Conservation (phyloP, 2,329 filamentous ascomycete species). For the Aspergillus pseudonomiae region DNA sequence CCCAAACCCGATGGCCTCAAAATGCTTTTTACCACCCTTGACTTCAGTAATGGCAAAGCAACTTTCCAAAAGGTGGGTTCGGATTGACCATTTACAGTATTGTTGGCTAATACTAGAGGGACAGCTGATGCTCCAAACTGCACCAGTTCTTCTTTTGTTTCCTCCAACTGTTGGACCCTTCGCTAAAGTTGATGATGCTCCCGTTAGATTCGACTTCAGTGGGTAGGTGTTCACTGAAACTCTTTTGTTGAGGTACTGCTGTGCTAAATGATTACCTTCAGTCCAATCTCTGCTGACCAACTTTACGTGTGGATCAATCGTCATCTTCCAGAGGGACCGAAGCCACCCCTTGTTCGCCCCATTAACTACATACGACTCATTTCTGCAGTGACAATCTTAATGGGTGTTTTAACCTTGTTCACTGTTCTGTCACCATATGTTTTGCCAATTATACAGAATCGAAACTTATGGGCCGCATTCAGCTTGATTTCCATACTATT, state of each 20-base stretch:
- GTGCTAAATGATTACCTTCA: conserved; percentile 37
- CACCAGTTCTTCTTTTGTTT: conserved; percentile 86
- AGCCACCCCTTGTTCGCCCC: conserved; percentile 77
- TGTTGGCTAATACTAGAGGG: conserved; percentile 14
- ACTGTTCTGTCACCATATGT: conserved; percentile 77
- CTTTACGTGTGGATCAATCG: conserved; percentile 78
- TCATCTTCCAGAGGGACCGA: conserved; percentile 75
- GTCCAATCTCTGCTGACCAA: conserved; percentile 73
- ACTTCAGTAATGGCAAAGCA: conserved; percentile 81
- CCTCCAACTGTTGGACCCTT: conserved; percentile 80
- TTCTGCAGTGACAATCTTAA: conserved; percentile 65
- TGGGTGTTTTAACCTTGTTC: conserved; percentile 70
- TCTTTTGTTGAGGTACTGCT: not conserved
- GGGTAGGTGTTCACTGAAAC: conserved; percentile 59
- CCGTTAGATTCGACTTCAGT: conserved; percentile 82
- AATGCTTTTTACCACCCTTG: conserved; percentile 79
- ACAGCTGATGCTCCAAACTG: conserved; percentile 90
- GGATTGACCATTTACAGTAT: not conserved
- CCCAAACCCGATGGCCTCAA: conserved; percentile 62
- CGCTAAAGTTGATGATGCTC: conserved; percentile 69
- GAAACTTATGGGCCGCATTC: conserved; percentile 90
- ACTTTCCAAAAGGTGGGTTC: conserved; percentile 79
- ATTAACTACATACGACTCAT: conserved; percentile 83
- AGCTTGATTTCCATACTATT: conserved; percentile 87
- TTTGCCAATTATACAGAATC: conserved; percentile 79